These are phyloP conservation scores for Filobasidium floriforme DNA, from an alignment of 768 basidiomycete species.

Conservation along the genomic window DNA sequence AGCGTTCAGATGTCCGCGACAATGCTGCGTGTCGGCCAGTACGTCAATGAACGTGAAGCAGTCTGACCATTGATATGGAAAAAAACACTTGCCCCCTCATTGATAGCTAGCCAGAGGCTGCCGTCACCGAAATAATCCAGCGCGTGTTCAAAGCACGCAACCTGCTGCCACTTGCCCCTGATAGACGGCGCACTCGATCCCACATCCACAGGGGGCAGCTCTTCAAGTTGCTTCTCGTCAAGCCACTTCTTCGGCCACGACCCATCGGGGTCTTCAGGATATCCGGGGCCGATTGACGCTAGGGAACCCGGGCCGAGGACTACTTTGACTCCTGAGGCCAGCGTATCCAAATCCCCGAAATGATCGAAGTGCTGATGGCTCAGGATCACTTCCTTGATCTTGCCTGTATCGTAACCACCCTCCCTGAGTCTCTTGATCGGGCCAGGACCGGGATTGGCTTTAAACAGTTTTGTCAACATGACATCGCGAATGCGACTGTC, in stretches of 20 bases:
- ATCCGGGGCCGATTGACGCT: conserved; percentile 25
- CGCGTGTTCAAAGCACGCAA: conserved; percentile 28
- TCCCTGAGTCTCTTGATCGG: conserved; percentile 20
- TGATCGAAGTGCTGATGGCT: conserved; percentile 33
- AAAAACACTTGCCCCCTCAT: conserved; percentile 26
- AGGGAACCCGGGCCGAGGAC: conserved; percentile 27
- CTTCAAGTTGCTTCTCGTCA: conserved; percentile 21
- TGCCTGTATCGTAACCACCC: conserved; percentile 17
- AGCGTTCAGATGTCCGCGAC: conserved; percentile 29
- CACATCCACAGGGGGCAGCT: conserved; percentile 21
- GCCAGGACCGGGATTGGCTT: conserved; percentile 20
- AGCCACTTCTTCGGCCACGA: conserved; percentile 27
- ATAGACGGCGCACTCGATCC: not conserved
- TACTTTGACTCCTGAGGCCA: conserved; percentile 19
- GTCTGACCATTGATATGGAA: not conserved
- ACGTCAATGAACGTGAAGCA: not conserved
- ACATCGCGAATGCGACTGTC: not conserved
- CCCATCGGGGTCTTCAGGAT: conserved; percentile 23
- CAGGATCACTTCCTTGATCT: conserved; percentile 24
- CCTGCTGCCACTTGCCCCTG: conserved; percentile 21
- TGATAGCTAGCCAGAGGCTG: conserved; percentile 29
- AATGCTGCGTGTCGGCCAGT: conserved; percentile 21
- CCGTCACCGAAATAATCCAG: conserved; percentile 34
- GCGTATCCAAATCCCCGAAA: conserved; percentile 26
- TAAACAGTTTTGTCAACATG: conserved; percentile 22